Evolutionary conservation across 345 rosid genomes (phyloP).

Genomic region (Aegle marmelos): DNA sequence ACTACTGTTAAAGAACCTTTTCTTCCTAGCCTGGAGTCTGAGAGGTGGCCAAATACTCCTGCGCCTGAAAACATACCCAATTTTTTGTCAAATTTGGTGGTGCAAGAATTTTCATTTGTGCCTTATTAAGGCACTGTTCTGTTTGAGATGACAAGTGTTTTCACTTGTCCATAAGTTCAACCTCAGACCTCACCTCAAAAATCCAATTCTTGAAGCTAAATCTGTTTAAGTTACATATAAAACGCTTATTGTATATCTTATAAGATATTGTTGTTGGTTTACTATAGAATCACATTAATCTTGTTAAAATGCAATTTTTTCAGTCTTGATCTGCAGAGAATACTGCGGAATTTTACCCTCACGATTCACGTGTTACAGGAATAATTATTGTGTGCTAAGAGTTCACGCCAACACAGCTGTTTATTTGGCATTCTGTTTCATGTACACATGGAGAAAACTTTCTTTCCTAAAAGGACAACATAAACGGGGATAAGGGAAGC

Average conservation of each 20-base stretch:
- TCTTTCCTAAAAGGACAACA: neutral
- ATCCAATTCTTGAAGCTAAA: neutral
- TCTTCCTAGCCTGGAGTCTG: conserved; percentile 86
- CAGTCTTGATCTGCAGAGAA: neutral
- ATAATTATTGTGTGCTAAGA: neutral
- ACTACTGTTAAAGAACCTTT: conserved; percentile 85
- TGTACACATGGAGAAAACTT: neutral
- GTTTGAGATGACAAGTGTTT: neutral
- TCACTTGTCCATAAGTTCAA: neutral
- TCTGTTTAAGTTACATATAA: neutral
- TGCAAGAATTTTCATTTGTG: neutral
- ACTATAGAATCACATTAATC: neutral
- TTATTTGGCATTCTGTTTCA: neutral
- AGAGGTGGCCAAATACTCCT: conserved; percentile 85
- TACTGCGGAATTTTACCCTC: neutral
- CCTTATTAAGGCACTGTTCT: no score
- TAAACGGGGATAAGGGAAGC: no score
- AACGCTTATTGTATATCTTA: neutral
- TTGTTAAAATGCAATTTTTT: no score
- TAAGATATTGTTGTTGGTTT: neutral
- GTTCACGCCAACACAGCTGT: neutral
- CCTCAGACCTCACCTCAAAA: neutral
- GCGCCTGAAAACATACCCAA: conserved; percentile 55
- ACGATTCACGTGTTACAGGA: neutral
- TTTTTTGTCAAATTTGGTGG: neutral